Conservation (phyloP, 1,139 yeast genomes). For the Magnusiomyces sp. region DNA sequence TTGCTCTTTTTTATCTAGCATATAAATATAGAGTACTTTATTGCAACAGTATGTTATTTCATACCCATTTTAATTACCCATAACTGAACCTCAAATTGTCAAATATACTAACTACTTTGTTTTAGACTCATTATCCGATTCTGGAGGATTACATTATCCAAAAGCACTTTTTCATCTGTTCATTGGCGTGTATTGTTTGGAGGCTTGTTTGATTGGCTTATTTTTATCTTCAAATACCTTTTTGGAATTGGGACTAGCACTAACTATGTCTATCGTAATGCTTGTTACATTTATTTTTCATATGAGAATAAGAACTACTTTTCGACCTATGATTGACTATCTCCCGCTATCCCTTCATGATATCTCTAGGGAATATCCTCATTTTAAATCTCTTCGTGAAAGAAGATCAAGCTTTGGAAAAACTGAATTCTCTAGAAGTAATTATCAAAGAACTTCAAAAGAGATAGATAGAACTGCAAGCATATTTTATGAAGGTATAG, state of each 20-base stretch:
- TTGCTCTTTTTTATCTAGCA: slow-evolving; percentile 49
- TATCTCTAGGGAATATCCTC: background rate
- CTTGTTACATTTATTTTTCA: slow-evolving; percentile 15
- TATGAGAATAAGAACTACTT: slow-evolving; percentile 10
- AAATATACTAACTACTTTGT: slow-evolving; percentile 2
- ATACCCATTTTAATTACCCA: background rate
- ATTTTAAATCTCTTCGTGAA: background rate
- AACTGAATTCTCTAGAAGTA: too few species aligned
- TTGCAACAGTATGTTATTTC: slow-evolving; percentile 36
- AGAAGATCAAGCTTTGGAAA: too few species aligned
- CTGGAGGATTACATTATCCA: slow-evolving; percentile 64
- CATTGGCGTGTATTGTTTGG: slow-evolving; percentile 72
- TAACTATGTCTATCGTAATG: slow-evolving; percentile 14
- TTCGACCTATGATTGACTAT: slow-evolving; percentile 12
- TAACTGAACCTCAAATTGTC: background rate
- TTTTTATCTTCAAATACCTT: slow-evolving; percentile 46
- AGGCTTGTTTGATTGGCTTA: slow-evolving; percentile 66
- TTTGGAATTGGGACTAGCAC: slow-evolving; percentile 18
- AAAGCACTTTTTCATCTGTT: slow-evolving; percentile 66
- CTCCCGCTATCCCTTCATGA: slow-evolving; percentile 10
- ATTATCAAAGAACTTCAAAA: too few species aligned
- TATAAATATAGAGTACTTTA: slow-evolving; percentile 50
- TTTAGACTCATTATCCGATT: slow-evolving; percentile 44
- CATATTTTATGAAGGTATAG: slow-evolving; percentile 24
- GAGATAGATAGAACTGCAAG: background rate